phyloP scores from a whole-genome alignment of 306 rosid species.

The Dalbergia cochinchinensis region DNA sequence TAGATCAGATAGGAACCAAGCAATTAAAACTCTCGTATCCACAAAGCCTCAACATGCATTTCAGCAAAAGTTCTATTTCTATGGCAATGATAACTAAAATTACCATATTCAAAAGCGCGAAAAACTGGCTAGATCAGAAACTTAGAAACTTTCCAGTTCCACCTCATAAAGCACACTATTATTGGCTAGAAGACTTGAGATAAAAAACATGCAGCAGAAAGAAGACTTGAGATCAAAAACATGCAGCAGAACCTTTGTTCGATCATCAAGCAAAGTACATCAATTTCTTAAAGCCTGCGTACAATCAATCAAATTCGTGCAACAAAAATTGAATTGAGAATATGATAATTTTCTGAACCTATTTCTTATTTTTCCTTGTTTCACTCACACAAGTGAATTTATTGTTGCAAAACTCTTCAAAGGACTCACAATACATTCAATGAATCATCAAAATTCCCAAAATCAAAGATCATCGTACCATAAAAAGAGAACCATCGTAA shows the following conservation, averaged over 20 bases:
- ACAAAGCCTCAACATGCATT: conserved; percentile 43
- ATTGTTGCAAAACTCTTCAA: conserved; percentile 14
- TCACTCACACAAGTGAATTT: background rate
- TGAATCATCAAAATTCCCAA: conserved; percentile 48
- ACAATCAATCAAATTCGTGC: conserved; percentile 41
- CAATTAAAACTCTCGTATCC: conserved; percentile 19
- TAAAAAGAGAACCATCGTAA: conserved; percentile 32
- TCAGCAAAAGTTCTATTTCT: background rate
- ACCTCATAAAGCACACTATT: conserved; percentile 30
- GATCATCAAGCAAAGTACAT: conserved; percentile 43
- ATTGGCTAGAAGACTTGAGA: conserved; percentile 28
- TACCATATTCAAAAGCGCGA: conserved; percentile 20
- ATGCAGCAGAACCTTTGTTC: conserved; percentile 21
- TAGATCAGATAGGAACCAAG: conserved; percentile 40
- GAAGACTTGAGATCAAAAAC: conserved; percentile 36
- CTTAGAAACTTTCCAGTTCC: background rate
- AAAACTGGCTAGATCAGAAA: conserved; percentile 32
- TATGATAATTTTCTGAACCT: conserved; percentile 15
- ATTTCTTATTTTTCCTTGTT: background rate
- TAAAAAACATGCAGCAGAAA: conserved; percentile 16
- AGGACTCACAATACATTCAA: conserved; percentile 49
- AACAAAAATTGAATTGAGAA: conserved; percentile 1
- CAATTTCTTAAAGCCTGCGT: conserved; percentile 36
- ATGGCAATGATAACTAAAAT: conserved; percentile 20
- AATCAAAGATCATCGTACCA: conserved; percentile 44